Conservation (phyloP, 257 asterid species). For the Gardenia jasminoides region DNA sequence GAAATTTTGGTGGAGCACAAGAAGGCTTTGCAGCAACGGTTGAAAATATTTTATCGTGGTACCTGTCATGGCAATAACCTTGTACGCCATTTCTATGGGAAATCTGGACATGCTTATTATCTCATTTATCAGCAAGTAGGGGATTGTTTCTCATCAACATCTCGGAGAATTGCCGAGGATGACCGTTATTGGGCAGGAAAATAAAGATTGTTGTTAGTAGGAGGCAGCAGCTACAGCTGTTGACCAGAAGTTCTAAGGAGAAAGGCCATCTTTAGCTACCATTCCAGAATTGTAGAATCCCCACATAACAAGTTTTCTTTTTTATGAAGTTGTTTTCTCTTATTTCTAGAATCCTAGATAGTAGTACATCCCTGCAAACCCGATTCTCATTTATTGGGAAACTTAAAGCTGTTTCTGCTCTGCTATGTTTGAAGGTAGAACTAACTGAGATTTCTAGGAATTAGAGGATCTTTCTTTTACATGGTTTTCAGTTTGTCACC, state of each 20-base stretch:
- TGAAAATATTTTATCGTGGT: neutral
- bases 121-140: conserved; percentile 5
- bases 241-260: conserved; percentile 34
- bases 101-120: conserved; percentile 22
- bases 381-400: conserved; percentile 17
- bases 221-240: conserved; percentile 54
- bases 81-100: neutral
- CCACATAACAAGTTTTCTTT: neutral
- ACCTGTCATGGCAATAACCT: neutral
- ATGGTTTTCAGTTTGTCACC: neutral
- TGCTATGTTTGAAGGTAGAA: neutral
- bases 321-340: neutral
- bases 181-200: conserved; percentile 28
- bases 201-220: conserved; percentile 50
- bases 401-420: neutral
- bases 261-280: conserved; percentile 57
- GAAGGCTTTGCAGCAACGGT: conserved; percentile 5
- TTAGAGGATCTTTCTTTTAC: neutral
- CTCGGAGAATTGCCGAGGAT: conserved; percentile 9
- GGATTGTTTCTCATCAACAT: conserved; percentile 17
- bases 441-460: neutral
- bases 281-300: conserved; percentile 39
- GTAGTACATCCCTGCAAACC: conserved; percentile 18
- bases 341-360: neutral
- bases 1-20: conserved; percentile 11